Base-by-base conservation (phyloP, 257 asterid genomes). In the Asclepias syriaca region DNA sequence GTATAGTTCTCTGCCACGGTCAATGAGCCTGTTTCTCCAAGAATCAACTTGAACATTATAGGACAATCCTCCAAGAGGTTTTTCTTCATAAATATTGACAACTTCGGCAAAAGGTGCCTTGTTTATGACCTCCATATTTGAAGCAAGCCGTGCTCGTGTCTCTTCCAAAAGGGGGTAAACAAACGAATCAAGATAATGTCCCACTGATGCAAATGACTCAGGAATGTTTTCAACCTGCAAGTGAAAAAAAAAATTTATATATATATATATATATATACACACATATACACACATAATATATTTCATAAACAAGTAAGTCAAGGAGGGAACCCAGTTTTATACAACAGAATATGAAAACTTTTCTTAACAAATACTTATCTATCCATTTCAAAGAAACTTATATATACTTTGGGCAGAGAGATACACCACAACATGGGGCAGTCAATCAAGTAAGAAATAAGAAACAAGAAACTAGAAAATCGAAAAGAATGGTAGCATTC, bases 71-170 rank as follows among this genome's bases (percentile, higher is more conserved):
- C 18, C 19, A 43, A 8, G n/a, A 13, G 57, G 27, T 9, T 57
- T 71, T 21, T 19, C 56, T 71, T 56, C 43, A 4, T 57, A 3
- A 2, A 71, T 15, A 43, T 14, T 48, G 45, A 57, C 14, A 18
- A 85, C 80, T 71, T 84, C 85, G 24, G 89, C 87, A 70, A 74
- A 84, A 3, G 96, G 96, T 19, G 90, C 88, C 18, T 74, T 68
- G 22, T 76, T 19, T 7, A 82, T 50, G 7, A 72, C 60, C 60
- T 87, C 84, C 79, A 84, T 21, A n/a, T 84, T 78, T 3, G 94
- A 74, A 21, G 85, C 85, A 43, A 89, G 75, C 40, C 68, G 75
- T 0, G 86, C 83, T 6, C 90, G 85, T 1, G 87, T 83, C 77
- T 89, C 96, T 82, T 89, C 96, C 75, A 86, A 46, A 50, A 89